Conservation (phyloP, 306 rosid genomes). For the Spatholobus suberectus region DNA sequence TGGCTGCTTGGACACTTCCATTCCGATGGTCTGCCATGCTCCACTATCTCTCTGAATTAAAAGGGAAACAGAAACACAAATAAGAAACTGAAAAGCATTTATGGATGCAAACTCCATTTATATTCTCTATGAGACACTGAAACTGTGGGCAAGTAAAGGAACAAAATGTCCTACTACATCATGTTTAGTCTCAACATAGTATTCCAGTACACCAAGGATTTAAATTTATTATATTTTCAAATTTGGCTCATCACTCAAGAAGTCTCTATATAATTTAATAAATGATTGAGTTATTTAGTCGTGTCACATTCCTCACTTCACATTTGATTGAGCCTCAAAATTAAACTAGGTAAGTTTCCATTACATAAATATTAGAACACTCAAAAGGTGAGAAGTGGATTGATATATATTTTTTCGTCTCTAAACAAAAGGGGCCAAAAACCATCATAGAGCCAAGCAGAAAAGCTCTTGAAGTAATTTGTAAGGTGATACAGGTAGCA, state of each 20-base stretch:
- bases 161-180: not conserved
- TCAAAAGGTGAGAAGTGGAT: not conserved
- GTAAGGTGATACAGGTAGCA: not conserved
- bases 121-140: not conserved
- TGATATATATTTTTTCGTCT: not conserved
- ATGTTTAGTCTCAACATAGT: not conserved
- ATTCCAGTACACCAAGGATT: not conserved
- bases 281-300: not conserved
- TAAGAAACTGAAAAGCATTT: not conserved
- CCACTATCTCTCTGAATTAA: not conserved
- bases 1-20: constrained; percentile 68
- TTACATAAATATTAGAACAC: not conserved
- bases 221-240: not conserved
- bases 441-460: not conserved
- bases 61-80: not conserved
- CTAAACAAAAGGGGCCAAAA: not conserved
- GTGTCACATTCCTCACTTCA: not conserved
- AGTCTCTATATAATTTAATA: no score
- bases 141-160: not conserved
- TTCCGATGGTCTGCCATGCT: constrained; percentile 84
- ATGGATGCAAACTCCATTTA: not conserved
- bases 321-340: not conserved
- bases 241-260: constrained; percentile 12
- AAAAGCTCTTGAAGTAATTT: not conserved
- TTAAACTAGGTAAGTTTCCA: not conserved